Base-by-base conservation (phyloP, 768 basidiomycete genomes). In the Aureoboletus auriporus region DNA sequence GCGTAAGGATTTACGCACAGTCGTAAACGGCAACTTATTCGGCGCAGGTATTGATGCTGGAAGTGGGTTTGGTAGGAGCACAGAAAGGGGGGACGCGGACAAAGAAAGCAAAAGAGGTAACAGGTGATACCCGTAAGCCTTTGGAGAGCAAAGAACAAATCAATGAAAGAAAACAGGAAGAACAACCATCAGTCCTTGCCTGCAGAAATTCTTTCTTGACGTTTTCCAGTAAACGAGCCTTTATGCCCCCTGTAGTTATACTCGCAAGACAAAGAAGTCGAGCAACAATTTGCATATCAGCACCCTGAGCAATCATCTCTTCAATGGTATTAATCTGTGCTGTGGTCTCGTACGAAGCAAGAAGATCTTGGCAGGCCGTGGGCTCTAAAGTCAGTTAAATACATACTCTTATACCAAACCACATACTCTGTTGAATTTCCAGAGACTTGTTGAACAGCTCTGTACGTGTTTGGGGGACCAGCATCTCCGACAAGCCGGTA, bases 341-440 rank as follows among this genome's bases (percentile, higher is more conserved):
- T 11, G 81, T 71, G 26, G 87, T 73, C 58, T 97, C 89, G 61
- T 94, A 93, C 7, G 93, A 94, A 7, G 93, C 91, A 28, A 98
- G 79, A n/a, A 99, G 75, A 66, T 98, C 94, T 97, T 61, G 23
- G 10, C 12, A 12, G 7, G 42, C 35, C 10, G 30, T 20, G 29
- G 23, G 27, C 17, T 42, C 39, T 14, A 14, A 29, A 14, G 40
- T 59, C 39, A 56, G 51, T 33, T 52, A 44, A 20, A 36, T 29
- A 16, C 55, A 23, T 40, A n/a, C 35, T 35, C 35, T 28, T 42
- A 39, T 31, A 27, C 17, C 14, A 54, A 48, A 11, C 17, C 13
- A 27, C 80, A 62, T 60, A 93, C 93, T 98, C 67, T 98, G 96
- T 62, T 98, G 95, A 12, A 96, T 87, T 70, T 98, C 94, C 9